These are phyloP conservation scores for Fusarium sp. DNA, from an alignment of 2,329 filamentous ascomycete genomes.

Conservation along the genomic window DNA sequence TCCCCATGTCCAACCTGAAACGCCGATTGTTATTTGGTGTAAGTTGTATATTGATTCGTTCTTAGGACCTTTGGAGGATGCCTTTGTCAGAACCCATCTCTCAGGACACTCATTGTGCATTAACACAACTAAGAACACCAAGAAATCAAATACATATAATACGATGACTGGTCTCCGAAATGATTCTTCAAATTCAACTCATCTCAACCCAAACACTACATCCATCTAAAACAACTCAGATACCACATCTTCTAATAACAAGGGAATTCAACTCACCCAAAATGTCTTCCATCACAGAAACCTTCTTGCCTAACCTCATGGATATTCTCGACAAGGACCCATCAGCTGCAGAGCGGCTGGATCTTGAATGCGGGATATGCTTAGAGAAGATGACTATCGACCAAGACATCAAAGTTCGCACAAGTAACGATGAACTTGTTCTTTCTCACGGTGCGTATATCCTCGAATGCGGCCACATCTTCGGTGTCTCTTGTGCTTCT, in stretches of 20 bases:
- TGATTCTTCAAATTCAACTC: background rate
- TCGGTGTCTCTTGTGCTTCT: slow-evolving; percentile 1
- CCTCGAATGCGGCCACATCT: slow-evolving; percentile 18
- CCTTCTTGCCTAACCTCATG: background rate
- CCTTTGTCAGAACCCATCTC: too few species aligned
- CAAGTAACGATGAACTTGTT: background rate
- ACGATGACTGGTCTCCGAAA: too few species aligned
- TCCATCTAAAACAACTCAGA: too few species aligned
- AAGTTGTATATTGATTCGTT: too few species aligned
- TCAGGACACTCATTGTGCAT: too few species aligned
- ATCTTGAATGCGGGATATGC: slow-evolving; percentile 15
- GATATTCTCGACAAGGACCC: background rate
- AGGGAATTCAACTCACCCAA: too few species aligned
- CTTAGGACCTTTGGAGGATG: too few species aligned
- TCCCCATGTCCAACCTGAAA: too few species aligned
- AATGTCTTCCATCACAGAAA: slow-evolving; percentile 5
- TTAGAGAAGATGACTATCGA: background rate
- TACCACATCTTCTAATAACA: too few species aligned
- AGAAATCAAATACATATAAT: too few species aligned
- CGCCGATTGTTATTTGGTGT: too few species aligned
- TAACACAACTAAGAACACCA: too few species aligned
- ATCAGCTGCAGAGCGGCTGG: background rate
- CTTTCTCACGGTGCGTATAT: background rate
- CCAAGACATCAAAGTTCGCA: background rate
- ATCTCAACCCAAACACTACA: background rate